Evolutionary conservation across 2,329 filamentous ascomycete species (phyloP), one percentile per base, ranked within the genome.

Genomic region (Stachybotrys elegans): DNA sequence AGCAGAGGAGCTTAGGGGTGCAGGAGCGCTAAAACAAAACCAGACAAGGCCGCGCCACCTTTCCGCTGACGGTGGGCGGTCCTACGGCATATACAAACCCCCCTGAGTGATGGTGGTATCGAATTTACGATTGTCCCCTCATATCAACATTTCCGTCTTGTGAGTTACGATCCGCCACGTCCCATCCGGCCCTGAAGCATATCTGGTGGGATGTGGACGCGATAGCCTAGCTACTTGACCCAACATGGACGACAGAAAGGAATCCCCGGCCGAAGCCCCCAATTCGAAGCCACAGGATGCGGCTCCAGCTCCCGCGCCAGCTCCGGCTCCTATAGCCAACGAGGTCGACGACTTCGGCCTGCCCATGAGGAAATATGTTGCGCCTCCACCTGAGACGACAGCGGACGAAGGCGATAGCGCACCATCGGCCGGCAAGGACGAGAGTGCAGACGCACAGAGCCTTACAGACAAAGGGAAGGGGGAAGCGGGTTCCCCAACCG

Each of bases 261-360:
- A 52, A 57, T 57, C 52, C 48, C 54, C 43, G 52, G 48, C 45
- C 51, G 54, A 48, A 49, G 49, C 34, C 38, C 4, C 38, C 13
- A 27, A 47, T 43, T 51, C 51, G 51, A 48, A 34, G 43, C 37
- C 8, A 39, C 51, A 55, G 45, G 45, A 48, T 23, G n/a, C n/a
- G n/a, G n/a, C n/a, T n/a, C n/a, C n/a, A n/a, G n/a, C n/a, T n/a
- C n/a, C n/a, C n/a, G n/a, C n/a, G n/a, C n/a, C n/a, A n/a, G n/a
- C n/a, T n/a, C n/a, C n/a, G n/a, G n/a, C n/a, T n/a, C 49, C 46
- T 48, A 45, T 51, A 58, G 49, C 53, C 57, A 48, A 57, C 57
- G 22, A 84, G 56, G 66, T 81, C 47, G 84, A 88, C 61, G 84
- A 88, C 52, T 88, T 88, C 60, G 84, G 84, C 41, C 67, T 88